Evolutionary conservation across 2,329 filamentous ascomycete species (phyloP).

Genomic region (Calonectria hawksworthii): DNA sequence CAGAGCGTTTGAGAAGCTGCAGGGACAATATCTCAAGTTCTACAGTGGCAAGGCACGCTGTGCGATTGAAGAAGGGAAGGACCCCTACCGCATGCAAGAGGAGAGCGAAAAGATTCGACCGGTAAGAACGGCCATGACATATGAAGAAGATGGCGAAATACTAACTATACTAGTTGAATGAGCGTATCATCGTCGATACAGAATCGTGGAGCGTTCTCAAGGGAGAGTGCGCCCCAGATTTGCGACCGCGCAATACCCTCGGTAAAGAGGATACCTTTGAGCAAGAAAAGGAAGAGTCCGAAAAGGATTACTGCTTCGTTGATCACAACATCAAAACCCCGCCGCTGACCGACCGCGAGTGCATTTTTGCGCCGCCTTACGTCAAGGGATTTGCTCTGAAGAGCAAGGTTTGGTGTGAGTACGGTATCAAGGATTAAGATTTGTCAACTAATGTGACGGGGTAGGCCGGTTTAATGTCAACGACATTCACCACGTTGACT

Average conservation of each 20-base stretch:
- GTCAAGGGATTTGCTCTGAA: constrained; percentile 21
- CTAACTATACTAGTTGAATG: not conserved
- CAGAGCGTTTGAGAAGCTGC: constrained; percentile 8
- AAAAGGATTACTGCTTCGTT: not conserved
- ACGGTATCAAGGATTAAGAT: not conserved
- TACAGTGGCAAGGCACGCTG: not conserved
- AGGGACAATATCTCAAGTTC: not conserved
- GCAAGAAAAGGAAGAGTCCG: not conserved
- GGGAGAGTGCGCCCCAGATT: not conserved
- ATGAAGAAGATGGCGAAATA: not conserved
- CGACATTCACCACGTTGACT: constrained; percentile 5
- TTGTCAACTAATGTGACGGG: not conserved
- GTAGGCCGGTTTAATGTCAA: not conserved
- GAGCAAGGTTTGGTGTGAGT: constrained; percentile 32
- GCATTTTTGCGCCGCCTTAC: constrained; percentile 14
- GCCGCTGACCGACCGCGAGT: constrained; percentile 20
- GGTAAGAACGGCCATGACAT: not conserved
- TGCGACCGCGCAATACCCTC: not conserved
- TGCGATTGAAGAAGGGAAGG: not conserved
- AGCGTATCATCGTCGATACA: constrained; percentile 3
- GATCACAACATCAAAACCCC: not conserved
- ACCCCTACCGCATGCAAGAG: not conserved
- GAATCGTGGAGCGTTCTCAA: not conserved
- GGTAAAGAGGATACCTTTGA: not conserved
- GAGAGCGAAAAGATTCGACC: not conserved